Conservation (phyloP, 2,329 filamentous ascomycete genomes). For the Albophoma yamanashiensis region DNA sequence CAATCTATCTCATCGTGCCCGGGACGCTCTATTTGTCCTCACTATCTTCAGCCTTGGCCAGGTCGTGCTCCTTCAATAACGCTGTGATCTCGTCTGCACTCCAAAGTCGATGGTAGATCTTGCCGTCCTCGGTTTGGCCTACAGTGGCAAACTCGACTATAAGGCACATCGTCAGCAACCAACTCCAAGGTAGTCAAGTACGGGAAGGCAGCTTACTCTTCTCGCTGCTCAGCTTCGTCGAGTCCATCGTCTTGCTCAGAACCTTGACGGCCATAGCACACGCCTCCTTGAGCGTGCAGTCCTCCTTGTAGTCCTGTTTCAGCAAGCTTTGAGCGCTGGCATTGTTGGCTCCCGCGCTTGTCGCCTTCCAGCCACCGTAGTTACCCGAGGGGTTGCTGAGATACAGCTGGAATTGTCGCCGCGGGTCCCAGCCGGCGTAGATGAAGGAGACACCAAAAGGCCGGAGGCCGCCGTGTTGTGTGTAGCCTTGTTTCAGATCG, state of each 20-base stretch:
- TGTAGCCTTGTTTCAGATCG: slow-evolving; percentile 98
- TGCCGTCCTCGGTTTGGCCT: slow-evolving; percentile 86
- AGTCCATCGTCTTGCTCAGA: slow-evolving; percentile 99
- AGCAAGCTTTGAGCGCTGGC: slow-evolving; percentile 91
- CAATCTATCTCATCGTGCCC: slow-evolving; percentile 4
- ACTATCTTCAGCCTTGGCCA: slow-evolving; percentile 74
- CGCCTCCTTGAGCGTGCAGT: slow-evolving; percentile 90
- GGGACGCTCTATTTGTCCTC: slow-evolving; percentile 47
- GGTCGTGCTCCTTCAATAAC: slow-evolving; percentile 86
- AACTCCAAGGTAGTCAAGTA: no score
- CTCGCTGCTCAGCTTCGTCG: slow-evolving; percentile 95
- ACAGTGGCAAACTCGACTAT: slow-evolving; percentile 97
- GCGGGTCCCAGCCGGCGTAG: slow-evolving; percentile 95
- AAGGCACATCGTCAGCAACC: slow-evolving; percentile 7
- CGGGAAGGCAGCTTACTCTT: slow-evolving; percentile 66
- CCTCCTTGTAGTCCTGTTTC: slow-evolving; percentile 99
- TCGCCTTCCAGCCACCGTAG: slow-evolving; percentile 99
- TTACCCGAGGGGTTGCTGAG: slow-evolving; percentile 98
- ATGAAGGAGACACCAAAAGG: slow-evolving; percentile 99
- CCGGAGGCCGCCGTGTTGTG: slow-evolving; percentile 94
- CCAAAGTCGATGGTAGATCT: slow-evolving; percentile 98
- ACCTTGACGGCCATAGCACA: slow-evolving; percentile 98
- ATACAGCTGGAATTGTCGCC: slow-evolving; percentile 96
- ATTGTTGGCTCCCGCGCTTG: slow-evolving; percentile 95
- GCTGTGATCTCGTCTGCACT: slow-evolving; percentile 91